Conservation (phyloP, 2,329 filamentous ascomycete genomes). For the Clonostachys sp. region DNA sequence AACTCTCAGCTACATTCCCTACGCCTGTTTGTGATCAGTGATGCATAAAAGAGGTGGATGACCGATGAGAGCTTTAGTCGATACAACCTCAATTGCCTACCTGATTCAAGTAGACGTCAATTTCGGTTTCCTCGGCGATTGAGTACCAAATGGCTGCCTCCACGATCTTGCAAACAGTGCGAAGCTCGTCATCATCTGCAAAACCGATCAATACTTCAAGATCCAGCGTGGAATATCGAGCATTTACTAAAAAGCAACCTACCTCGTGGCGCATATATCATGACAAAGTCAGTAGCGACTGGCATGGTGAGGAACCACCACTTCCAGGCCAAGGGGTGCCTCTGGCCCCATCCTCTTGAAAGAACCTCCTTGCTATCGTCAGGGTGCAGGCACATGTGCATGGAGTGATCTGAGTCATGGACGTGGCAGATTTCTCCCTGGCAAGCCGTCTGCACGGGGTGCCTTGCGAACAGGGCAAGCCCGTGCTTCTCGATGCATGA, state of each 20-base stretch:
- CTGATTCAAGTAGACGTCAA: neutral
- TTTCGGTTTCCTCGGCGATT: slow-evolving; percentile 29
- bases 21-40: neutral
- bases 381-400: slow-evolving; percentile 79
- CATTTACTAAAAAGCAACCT: slow-evolving; percentile 9
- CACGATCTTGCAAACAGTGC: slow-evolving; percentile 64
- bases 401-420: slow-evolving; percentile 68
- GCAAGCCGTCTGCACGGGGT: slow-evolving; percentile 64
- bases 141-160: slow-evolving; percentile 70
- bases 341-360: slow-evolving; percentile 74
- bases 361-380: slow-evolving; percentile 70
- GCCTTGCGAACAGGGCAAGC: slow-evolving; percentile 66
- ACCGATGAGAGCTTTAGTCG: too few relatives aligned
- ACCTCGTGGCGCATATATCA: slow-evolving; percentile 76
- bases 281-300: slow-evolving; percentile 70
- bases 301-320: slow-evolving; percentile 59
- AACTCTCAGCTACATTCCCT: neutral
- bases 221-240: neutral
- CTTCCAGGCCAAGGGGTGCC: slow-evolving; percentile 62
- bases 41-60: too few relatives aligned
- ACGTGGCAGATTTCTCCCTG: slow-evolving; percentile 81
- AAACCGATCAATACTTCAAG: neutral
- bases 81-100: too few relatives aligned
- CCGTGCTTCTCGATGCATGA: slow-evolving; percentile 83
- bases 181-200: slow-evolving; percentile 60